phyloP scores from a whole-genome alignment of 768 basidiomycete genomes.

The Pleurotus platypus region DNA sequence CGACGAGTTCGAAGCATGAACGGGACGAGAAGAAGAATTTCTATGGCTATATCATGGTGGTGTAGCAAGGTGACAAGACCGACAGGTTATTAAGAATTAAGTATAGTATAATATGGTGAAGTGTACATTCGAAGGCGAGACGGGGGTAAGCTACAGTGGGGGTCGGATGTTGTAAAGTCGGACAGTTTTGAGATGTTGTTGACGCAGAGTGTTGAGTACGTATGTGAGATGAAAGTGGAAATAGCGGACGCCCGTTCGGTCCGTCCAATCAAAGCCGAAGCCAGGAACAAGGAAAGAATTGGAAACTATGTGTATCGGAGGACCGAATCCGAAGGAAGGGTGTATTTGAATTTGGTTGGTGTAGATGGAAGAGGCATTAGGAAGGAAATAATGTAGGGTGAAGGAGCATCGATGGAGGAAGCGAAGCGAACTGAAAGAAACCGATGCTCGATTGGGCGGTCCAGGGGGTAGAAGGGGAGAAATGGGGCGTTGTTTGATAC shows the following conservation, averaged over 20 bases:
- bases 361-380: not conserved
- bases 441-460: too few species aligned
- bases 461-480: too few species aligned
- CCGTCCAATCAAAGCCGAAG: not conserved
- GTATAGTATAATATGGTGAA: not conserved
- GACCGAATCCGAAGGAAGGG: not conserved
- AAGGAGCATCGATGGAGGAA: not conserved
- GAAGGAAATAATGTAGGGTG: not conserved
- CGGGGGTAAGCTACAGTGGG: slow-evolving; percentile 7
- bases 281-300: not conserved
- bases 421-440: not conserved
- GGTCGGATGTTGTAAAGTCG: not conserved
- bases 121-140: not conserved
- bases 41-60: slow-evolving; percentile 6
- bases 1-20: not conserved
- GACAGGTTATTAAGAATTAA: slow-evolving; percentile 1
- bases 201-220: not conserved
- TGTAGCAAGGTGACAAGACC: not conserved
- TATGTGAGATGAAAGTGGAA: too few species aligned
- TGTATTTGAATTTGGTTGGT: not conserved
- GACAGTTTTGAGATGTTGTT: not conserved
- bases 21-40: not conserved
- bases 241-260: slow-evolving; percentile 1
- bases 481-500: not conserved
- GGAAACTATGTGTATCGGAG: slow-evolving; percentile 2